Conservation (phyloP, 441 rosid genomes). For the Corymbia citriodora region DNA sequence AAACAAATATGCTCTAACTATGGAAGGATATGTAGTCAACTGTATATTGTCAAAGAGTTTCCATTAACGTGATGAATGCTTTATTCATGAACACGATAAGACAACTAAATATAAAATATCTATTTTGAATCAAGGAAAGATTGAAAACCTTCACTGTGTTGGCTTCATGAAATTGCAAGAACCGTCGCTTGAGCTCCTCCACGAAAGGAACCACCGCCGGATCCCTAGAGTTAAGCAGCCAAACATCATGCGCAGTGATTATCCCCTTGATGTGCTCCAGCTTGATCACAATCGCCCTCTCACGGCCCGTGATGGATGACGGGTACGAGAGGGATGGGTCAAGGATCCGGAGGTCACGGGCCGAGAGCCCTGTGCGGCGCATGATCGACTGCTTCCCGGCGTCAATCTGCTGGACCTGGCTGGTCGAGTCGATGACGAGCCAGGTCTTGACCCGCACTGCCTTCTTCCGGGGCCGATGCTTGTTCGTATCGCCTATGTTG, state of each 20-base stretch:
- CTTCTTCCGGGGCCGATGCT: conserved; percentile 41
- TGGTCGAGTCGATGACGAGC: conserved; percentile 49
- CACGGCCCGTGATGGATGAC: conserved; percentile 67
- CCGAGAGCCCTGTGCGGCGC: conserved; percentile 81
- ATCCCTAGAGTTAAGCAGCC: conserved; percentile 66
- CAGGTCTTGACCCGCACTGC: conserved; percentile 57
- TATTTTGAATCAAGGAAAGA: neutral
- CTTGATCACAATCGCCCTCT: conserved; percentile 78
- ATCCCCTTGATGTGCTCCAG: conserved; percentile 87
- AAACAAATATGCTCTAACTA: neutral
- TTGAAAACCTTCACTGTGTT: conserved; percentile 19
- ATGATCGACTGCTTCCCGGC: conserved; percentile 78
- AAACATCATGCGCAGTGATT: conserved; percentile 71
- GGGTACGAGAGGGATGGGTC: conserved; percentile 80
- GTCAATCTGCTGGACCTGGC: conserved; percentile 40
- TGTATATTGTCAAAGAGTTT: neutral
- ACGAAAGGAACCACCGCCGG: conserved; percentile 72
- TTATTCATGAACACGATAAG: neutral
- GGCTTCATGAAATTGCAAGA: conserved; percentile 55
- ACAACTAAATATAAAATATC: neutral
- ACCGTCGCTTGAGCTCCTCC: conserved; percentile 60
- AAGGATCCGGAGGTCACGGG: conserved; percentile 70
- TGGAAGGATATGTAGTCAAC: neutral
- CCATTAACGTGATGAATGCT: neutral
- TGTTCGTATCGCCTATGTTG: neutral